Evolutionary conservation across 2,329 filamentous ascomycete genomes (phyloP).

Genomic region (Hymenoscyphus albidus): DNA sequence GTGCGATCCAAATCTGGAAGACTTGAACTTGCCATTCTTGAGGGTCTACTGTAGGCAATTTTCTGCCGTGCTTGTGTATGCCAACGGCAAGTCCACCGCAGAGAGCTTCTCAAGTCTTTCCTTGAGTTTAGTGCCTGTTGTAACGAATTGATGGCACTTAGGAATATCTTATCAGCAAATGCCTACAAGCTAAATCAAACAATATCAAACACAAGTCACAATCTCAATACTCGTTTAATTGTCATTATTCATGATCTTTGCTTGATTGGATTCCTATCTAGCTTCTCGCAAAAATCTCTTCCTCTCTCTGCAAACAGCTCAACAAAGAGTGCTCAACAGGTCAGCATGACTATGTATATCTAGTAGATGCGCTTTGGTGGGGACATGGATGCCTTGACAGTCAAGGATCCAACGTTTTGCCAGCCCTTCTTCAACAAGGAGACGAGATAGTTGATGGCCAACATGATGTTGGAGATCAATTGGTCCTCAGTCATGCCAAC

Average conservation of each 20-base stretch:
- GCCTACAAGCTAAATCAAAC: not conserved
- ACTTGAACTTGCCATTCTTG: too few relatives aligned
- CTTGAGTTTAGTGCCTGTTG: not conserved
- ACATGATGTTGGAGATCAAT: constrained; percentile 97
- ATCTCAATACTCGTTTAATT: not conserved
- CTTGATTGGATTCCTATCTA: constrained; percentile 23
- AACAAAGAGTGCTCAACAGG: constrained; percentile 29
- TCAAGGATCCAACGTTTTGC: constrained; percentile 99
- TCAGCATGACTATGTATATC: constrained; percentile 20
- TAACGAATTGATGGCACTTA: not conserved
- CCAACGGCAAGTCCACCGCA: too few relatives aligned
- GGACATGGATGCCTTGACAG: constrained; percentile 99
- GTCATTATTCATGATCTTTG: not conserved
- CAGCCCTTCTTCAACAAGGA: constrained; percentile 99
- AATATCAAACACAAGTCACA: not conserved
- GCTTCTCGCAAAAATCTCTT: constrained; percentile 24
- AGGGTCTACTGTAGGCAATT: too few relatives aligned
- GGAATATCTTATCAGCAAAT: not conserved
- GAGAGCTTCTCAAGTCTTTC: too few relatives aligned
- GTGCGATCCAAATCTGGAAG: too few relatives aligned
- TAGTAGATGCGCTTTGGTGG: constrained; percentile 98
- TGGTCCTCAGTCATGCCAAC: constrained; percentile 96
- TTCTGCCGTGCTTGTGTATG: too few relatives aligned
- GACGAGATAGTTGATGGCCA: constrained; percentile 99
- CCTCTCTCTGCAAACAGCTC: constrained; percentile 25